Base-by-base conservation (phyloP, 169 alveolate genomes). In the Plasmodium gonderi region DNA sequence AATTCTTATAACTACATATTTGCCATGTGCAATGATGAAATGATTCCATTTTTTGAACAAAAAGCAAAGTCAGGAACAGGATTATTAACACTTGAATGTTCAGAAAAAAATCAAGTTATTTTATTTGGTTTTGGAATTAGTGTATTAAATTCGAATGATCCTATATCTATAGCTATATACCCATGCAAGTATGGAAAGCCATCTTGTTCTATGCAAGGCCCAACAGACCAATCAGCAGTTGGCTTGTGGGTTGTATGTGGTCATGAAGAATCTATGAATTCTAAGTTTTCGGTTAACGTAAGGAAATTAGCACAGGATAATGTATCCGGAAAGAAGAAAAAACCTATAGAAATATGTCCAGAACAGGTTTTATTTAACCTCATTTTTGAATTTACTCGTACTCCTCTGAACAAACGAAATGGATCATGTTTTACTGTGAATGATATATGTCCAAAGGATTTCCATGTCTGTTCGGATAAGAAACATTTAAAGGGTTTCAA, bases 161-260 rank as follows among this genome's bases (percentile, higher is more conserved):
- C 89, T 12, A 75, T 75, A 36, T 74, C 87, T n/a, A 77, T 87
- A 20, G 44, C 93, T 40, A 64, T 87, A 36, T 76, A 87, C 23
- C 93, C 93, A 31, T 87, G 93, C 67, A 87, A 87, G 51, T 26
- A 77, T 87, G 93, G 90, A 9, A 87, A 87, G 51, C n/a, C 81
- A 1, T 51, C 93, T 38, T 87, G 93, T 45, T 74, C 87, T 67
- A 87, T 87, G 87, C 87, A 87, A 87, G 93, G 90, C 17, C 49
- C 87, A 2, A 77, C 90, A 11, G 90, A 87, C n/a, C 79, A 87
- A 26, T 87, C 87, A 0, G 87, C 87, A 17, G 89, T 87, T 31
- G 93, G 93, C 33, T 45, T 74, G 38, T 87, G 93, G 93, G 68
- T 87, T 6, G 93, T 87, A 3, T 87, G 93, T 64, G 93, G 90